Evolutionary conservation across 768 basidiomycete species (phyloP).

Genomic region (Phylloporus rhodoxanthus): DNA sequence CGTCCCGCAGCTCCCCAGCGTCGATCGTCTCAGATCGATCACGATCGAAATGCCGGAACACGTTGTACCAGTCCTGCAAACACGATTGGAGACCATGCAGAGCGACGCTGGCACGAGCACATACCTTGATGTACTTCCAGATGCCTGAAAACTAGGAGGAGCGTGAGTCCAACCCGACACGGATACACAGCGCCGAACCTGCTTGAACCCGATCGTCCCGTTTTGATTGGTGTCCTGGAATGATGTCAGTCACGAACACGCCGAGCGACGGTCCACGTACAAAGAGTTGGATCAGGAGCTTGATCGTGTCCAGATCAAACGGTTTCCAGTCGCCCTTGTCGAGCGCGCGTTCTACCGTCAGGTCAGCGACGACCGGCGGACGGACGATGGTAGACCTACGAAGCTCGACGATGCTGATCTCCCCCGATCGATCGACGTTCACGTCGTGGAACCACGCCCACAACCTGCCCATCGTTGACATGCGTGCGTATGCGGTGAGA

Average conservation of each 20-base stretch:
- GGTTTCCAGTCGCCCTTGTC: slow-evolving; percentile 70
- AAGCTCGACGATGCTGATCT: slow-evolving; percentile 60
- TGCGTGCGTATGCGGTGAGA: too few species aligned
- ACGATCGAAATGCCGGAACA: slow-evolving; percentile 79
- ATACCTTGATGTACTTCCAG: slow-evolving; percentile 75
- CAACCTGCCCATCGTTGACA: slow-evolving; percentile 37
- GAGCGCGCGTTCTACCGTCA: slow-evolving; percentile 37
- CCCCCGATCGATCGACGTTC: slow-evolving; percentile 63
- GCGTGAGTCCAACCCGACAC: background rate
- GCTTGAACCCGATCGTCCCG: slow-evolving; percentile 76
- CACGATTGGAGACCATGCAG: background rate
- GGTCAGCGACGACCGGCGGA: background rate
- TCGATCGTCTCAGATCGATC: slow-evolving; percentile 81
- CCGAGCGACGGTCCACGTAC: slow-evolving; percentile 35
- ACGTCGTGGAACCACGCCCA: slow-evolving; percentile 72
- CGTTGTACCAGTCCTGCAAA: slow-evolving; percentile 73
- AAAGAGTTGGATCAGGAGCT: slow-evolving; percentile 76
- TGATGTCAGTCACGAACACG: background rate
- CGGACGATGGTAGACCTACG: slow-evolving; percentile 40
- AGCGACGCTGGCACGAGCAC: background rate
- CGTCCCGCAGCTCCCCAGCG: slow-evolving; percentile 56
- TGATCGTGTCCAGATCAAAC: slow-evolving; percentile 83
- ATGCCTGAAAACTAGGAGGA: slow-evolving; percentile 55
- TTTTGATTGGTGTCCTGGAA: slow-evolving; percentile 61
- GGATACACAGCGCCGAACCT: slow-evolving; percentile 36